Evolutionary conservation across 768 basidiomycete genomes (phyloP), one percentile per base, ranked within the genome.

Genomic region (Lactifluus hygrophoroides): DNA sequence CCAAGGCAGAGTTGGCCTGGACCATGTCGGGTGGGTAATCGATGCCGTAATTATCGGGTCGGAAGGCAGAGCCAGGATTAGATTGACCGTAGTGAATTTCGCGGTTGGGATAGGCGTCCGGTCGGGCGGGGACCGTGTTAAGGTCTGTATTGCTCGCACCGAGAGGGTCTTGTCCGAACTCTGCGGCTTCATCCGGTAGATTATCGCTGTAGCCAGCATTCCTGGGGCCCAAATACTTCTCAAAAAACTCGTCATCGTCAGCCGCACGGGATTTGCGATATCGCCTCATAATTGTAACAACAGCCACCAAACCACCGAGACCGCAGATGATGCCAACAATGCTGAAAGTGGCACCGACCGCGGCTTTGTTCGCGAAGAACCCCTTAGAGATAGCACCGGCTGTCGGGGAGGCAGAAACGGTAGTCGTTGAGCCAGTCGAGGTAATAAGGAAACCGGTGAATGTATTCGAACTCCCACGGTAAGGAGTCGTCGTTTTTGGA

Each of bases 341-440:
- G 28, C 65, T 63, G 53, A 73, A 61, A 8, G 68, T 60, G 28
- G 65, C 69, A n/a, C 65, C 61, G 27, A 58, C 63, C 1, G 60
- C 60, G 5, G 11, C 61, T 19, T 57, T 55, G 25, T 64, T 62
- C 16, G n/a, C 21, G 27, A 64, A 58, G 48, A 64, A 64, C 37
- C 60, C 53, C 25, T 38, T 46, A 2, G 42, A 1, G 1, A 14
- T 1, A 2, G 47, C 54, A 42, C 16, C 35, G 5, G 3, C 48
- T 1, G 51, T 47, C 8, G 32, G 3, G 17, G 21, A 0, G 19
- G 59, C 42, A 8, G 2, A n/a, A 16, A 54, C 5, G 13, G 54
- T 51, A 5, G 38, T 11, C 21, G 48, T 50, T 9, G 43, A 37
- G 11, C 21, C 32, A 3, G 43, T 17, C 16, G 23, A 2, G 14